These are phyloP conservation scores for Phellopilus nigrolimitatus DNA, from an alignment of 1,284 basidiomycete genomes.

Conservation along the genomic window DNA sequence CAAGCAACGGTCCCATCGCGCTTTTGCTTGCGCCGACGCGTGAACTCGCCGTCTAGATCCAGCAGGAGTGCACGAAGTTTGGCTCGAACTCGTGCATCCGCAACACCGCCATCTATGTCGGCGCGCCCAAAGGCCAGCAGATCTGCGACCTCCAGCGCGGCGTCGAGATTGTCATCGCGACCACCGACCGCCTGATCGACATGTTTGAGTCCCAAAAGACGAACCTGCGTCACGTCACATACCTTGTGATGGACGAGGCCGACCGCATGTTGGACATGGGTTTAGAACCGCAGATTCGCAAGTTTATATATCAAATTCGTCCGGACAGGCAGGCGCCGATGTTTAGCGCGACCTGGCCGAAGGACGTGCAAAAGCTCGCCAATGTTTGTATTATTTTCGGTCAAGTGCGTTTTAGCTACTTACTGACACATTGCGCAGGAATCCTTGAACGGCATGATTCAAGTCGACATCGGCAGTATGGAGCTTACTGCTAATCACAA, in stretches of 20 bases:
- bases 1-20: constrained; percentile 96
- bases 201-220: constrained; percentile 97
- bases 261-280: constrained; percentile 99
- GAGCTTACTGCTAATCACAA: too few relatives aligned
- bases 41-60: constrained; percentile 98
- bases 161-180: too few relatives aligned
- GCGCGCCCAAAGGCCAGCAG: constrained; percentile 97
- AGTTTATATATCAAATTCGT: constrained; percentile 95
- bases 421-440: too few relatives aligned
- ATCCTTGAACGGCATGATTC: too few relatives aligned
- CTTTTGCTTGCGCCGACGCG: constrained; percentile 96
- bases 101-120: constrained; percentile 98
- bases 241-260: constrained; percentile 99
- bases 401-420: too few relatives aligned
- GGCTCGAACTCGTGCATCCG: constrained; percentile 93
- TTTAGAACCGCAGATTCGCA: constrained; percentile 99
- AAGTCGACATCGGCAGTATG: too few relatives aligned
- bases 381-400: too few relatives aligned
- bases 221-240: constrained; percentile 93
- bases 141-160: constrained; percentile 97
- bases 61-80: constrained; percentile 95
- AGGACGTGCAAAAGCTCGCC: constrained; percentile 97
- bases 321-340: constrained; percentile 94
- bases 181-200: constrained; percentile 87
- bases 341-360: constrained; percentile 99